Percentiles rank a stretch among this genome's conserved stretches.
Conservation (phyloP, 495 filamentous ascomycete species). For the Aspergillus nanangensis region DNA sequence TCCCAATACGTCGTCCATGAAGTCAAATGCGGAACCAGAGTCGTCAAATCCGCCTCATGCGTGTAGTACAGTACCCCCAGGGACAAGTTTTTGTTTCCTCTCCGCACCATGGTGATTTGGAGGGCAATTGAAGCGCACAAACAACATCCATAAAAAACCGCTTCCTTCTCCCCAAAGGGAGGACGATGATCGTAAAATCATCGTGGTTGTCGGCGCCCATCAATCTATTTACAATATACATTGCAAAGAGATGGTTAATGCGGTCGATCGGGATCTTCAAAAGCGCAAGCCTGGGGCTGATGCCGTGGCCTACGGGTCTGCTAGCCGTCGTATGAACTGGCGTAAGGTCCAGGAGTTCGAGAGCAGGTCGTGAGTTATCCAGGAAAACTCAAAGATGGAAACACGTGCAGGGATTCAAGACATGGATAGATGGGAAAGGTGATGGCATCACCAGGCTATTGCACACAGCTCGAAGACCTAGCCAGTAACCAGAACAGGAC, state of each 20-base stretch:
- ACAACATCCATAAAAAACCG: constrained; percentile 86
- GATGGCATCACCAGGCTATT: constrained; percentile 11
- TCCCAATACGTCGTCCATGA: neutral
- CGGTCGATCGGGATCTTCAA: constrained; percentile 57
- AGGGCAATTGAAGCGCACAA: constrained; percentile 69
- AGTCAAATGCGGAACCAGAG: neutral
- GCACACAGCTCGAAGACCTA: constrained; percentile 17
- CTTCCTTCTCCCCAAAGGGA: constrained; percentile 41
- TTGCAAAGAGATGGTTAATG: constrained; percentile 68
- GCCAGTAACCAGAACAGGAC: constrained; percentile 39
- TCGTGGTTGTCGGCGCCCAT: constrained; percentile 59
- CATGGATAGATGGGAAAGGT: constrained; percentile 15
- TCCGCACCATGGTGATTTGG: constrained; percentile 39
- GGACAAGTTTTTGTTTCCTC: constrained; percentile 90
- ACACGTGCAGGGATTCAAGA: constrained; percentile 38
- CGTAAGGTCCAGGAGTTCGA: constrained; percentile 27
- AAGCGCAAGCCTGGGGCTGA: constrained; percentile 47
- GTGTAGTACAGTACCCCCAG: constrained; percentile 71
- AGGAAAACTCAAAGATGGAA: constrained; percentile 34
- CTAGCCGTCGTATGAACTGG: constrained; percentile 23
- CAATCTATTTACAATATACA: constrained; percentile 51
- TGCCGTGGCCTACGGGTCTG: constrained; percentile 49
- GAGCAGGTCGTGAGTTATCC: constrained; percentile 40
- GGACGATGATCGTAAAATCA: constrained; percentile 20
- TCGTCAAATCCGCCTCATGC: constrained; percentile 45